A percentile compares a stretch with the other conserved stretches of the same genome.
Conservation (phyloP, 2,329 filamentous ascomycete genomes). For the Aspergillus brunneoviolaceus region DNA sequence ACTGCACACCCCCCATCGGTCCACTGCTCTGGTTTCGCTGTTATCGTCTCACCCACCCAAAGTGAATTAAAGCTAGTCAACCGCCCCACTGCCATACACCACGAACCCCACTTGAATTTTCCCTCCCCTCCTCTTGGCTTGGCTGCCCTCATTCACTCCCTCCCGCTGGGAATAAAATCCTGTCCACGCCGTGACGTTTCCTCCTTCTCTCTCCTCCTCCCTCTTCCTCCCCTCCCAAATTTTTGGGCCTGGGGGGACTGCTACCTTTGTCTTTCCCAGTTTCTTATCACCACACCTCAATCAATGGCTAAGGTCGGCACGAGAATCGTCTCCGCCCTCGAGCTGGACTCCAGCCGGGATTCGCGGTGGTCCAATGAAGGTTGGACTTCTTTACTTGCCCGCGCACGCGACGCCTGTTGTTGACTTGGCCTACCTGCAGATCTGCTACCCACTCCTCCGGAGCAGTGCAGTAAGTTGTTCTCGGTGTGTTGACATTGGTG, state of each 20-base stretch:
- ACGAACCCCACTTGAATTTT: neutral
- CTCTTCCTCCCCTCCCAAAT: neutral
- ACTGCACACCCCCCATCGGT: neutral
- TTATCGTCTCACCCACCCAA: too few species aligned
- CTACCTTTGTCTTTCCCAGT: neutral
- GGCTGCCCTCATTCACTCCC: neutral
- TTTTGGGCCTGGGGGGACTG: neutral
- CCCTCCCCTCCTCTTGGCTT: neutral
- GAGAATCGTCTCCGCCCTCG: neutral
- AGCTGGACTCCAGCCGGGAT: constrained; percentile 8
- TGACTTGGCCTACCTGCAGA: neutral
- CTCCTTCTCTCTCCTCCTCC: neutral
- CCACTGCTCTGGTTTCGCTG: neutral
- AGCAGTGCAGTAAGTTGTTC: constrained; percentile 8
- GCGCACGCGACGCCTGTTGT: neutral
- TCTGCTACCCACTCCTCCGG: constrained; percentile 8
- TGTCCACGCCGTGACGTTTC: neutral
- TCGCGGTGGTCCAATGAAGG: constrained; percentile 10
- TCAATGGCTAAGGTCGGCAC: constrained; percentile 3
- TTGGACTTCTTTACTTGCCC: neutral
- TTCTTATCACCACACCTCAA: neutral
- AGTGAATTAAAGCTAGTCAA: neutral
- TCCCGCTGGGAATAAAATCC: constrained; percentile 4
- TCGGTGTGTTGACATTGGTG: too few species aligned
- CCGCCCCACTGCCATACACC: neutral